A percentile compares a stretch with the other conserved stretches of the same genome.
Conservation (phyloP, 176 grass and related monocot genomes). For the Saccharum spontaneum region DNA sequence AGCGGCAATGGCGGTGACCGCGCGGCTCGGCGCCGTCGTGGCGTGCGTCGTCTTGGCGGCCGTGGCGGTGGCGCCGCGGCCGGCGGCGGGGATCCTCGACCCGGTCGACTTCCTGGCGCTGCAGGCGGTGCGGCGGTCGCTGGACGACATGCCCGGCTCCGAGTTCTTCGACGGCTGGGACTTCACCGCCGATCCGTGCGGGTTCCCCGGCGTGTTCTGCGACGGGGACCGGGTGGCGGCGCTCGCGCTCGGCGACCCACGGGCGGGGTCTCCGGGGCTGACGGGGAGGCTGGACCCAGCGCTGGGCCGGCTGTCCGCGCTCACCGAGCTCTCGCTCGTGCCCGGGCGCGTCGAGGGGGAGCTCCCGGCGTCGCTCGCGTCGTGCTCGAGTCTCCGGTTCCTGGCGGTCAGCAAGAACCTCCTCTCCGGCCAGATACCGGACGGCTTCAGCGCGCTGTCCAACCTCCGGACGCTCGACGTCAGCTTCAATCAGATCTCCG, state of each 20-base stretch:
- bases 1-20: neutral
- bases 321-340: conserved; percentile 84
- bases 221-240: conserved; percentile 57
- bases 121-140: conserved; percentile 73
- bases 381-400: conserved; percentile 66
- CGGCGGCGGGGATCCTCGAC: conserved; percentile 59
- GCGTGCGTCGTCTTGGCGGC: conserved; percentile 24
- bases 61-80: conserved; percentile 6
- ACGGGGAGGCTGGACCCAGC: conserved; percentile 69
- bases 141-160: conserved; percentile 91
- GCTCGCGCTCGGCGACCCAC: conserved; percentile 78
- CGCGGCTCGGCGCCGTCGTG: conserved; percentile 28
- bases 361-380: conserved; percentile 54
- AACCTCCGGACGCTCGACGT: conserved; percentile 87
- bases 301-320: conserved; percentile 52
- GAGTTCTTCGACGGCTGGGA: conserved; percentile 81
- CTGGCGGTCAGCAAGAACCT: conserved; percentile 95
- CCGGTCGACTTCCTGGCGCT: conserved; percentile 87
- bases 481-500: conserved; percentile 90
- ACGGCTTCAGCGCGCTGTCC: conserved; percentile 53
- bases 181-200: conserved; percentile 87
- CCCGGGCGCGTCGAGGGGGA: conserved; percentile 71
- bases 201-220: conserved; percentile 82
- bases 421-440: conserved; percentile 62
- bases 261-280: conserved; percentile 80